Percentiles rank a stretch among this genome's conserved stretches.
These are phyloP conservation scores for Dictyostelium citrinum DNA, from an alignment of 78 protist species.

Conservation along the genomic window DNA sequence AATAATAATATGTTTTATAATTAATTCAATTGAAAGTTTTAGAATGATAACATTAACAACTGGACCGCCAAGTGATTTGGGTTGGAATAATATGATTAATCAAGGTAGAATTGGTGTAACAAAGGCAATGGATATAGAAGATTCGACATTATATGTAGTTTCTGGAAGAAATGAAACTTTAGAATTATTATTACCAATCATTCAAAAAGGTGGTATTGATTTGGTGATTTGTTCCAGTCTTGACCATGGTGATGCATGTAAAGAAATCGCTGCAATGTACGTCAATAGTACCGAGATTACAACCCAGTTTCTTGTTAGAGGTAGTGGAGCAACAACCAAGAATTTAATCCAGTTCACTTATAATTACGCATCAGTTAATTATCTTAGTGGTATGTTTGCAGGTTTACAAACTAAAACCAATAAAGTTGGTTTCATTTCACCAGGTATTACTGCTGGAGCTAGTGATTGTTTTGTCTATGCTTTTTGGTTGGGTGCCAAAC, in stretches of 20 bases:
- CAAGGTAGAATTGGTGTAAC: background rate
- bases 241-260: background rate
- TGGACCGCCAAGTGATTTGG: slow-evolving; percentile 19
- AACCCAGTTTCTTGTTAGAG: background rate
- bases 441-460: background rate
- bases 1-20: background rate
- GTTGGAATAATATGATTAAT: slow-evolving; percentile 30
- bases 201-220: background rate
- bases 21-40: background rate
- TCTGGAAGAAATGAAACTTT: background rate
- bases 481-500: background rate
- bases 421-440: background rate
- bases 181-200: background rate
- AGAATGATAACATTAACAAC: background rate
- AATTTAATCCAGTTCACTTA: background rate
- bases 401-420: background rate
- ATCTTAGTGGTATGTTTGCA: slow-evolving; percentile 23
- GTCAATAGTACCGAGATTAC: background rate
- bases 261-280: background rate
- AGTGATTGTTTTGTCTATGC: background rate
- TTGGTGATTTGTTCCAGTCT: background rate
- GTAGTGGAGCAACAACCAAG: background rate
- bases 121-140: background rate
- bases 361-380: background rate
- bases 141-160: background rate